phyloP scores from a whole-genome alignment of 108 stramenopile genomes.

The Pseudonitzschia delicatissima region DNA sequence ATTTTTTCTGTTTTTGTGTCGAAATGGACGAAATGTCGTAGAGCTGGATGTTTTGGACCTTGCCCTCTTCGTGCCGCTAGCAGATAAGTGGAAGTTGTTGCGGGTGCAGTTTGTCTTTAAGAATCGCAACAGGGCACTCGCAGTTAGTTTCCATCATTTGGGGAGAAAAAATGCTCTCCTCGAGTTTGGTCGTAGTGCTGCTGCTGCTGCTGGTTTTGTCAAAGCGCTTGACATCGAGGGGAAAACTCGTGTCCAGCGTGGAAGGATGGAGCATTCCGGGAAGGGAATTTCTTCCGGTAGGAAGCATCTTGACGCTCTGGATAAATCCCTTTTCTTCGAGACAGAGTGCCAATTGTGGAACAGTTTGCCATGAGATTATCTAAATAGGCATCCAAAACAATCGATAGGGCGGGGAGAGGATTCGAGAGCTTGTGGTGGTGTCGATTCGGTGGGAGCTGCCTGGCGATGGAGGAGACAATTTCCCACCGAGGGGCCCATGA shows the following conservation, averaged over 20 bases:
- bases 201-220: neutral
- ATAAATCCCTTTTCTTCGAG: constrained; percentile 79
- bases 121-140: constrained; percentile 70
- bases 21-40: constrained; percentile 80
- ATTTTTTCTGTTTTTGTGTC: constrained; percentile 70
- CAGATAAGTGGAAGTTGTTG: constrained; percentile 79
- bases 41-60: constrained; percentile 75
- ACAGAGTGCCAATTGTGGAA: constrained; percentile 82
- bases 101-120: constrained; percentile 77
- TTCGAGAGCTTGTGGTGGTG: neutral
- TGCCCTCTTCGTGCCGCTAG: constrained; percentile 23
- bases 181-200: neutral
- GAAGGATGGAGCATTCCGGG: constrained; percentile 66
- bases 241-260: constrained; percentile 51
- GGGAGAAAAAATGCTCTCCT: constrained; percentile 61
- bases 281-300: constrained; percentile 75
- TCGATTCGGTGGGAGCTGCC: constrained; percentile 1
- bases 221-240: constrained; percentile 22
- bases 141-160: constrained; percentile 88
- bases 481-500: constrained; percentile 27
- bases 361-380: constrained; percentile 88
- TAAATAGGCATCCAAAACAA: constrained; percentile 77
- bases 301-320: constrained; percentile 72
- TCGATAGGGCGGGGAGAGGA: constrained; percentile 49
- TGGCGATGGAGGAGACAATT: constrained; percentile 20